Percentiles rank a stretch among this genome's conserved stretches.
These are phyloP conservation scores for Aspergillus indologenus DNA, from an alignment of 495 filamentous ascomycete species.

Conservation along the genomic window DNA sequence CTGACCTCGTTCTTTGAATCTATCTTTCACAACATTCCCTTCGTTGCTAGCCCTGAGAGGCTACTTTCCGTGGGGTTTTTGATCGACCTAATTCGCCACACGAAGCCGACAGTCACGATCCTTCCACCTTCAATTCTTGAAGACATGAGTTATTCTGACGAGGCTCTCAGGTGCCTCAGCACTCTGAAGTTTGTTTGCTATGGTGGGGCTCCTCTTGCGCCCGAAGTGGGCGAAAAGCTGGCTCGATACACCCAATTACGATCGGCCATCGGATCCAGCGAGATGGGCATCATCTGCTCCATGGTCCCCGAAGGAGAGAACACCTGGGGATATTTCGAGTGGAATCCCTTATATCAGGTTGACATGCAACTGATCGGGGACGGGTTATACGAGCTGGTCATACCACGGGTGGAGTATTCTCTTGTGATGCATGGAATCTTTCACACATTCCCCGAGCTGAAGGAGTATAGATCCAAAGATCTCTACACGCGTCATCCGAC, in stretches of 20 bases:
- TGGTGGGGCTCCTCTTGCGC: constrained; percentile 20
- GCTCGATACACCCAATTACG: constrained; percentile 8
- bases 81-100: constrained; percentile 7
- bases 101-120: constrained; percentile 9
- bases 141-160: constrained; percentile 14
- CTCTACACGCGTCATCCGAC: constrained; percentile 52
- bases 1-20: constrained; percentile 6
- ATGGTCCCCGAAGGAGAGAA: constrained; percentile 32
- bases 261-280: constrained; percentile 19
- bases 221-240: constrained; percentile 15
- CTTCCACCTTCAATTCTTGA: constrained; percentile 22
- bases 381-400: constrained; percentile 47
- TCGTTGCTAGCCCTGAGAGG: constrained; percentile 15
- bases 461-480: constrained; percentile 55
- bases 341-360: constrained; percentile 43
- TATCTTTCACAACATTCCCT: constrained; percentile 17
- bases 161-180: constrained; percentile 7
- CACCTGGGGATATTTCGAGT: constrained; percentile 51
- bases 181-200: constrained; percentile 11
- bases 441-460: constrained; percentile 29
- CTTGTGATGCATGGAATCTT: constrained; percentile 23
- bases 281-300: constrained; percentile 18
- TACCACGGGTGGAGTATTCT: constrained; percentile 17
- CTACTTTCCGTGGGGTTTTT: constrained; percentile 14
- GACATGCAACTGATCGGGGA: constrained; percentile 39